These are phyloP conservation scores for Hypoxylon sp. DNA, from an alignment of 2,329 filamentous ascomycete species.

Conservation along the genomic window DNA sequence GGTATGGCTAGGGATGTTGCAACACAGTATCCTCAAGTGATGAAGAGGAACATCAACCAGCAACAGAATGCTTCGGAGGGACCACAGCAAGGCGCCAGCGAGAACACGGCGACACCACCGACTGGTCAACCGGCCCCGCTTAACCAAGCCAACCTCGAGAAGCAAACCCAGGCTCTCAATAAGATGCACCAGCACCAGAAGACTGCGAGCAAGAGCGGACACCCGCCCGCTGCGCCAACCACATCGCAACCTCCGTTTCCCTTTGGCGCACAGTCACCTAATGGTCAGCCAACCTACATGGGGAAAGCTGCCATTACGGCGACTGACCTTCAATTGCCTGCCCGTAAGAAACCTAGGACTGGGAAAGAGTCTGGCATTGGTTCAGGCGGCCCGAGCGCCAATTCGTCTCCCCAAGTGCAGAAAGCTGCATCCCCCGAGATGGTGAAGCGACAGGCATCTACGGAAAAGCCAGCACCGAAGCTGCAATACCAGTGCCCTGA, in stretches of 20 bases:
- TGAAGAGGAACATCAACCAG: slow-evolving; percentile 53
- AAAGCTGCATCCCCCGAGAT: slow-evolving; percentile 66
- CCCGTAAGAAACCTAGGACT: slow-evolving; percentile 70
- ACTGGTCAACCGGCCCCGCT: slow-evolving; percentile 56
- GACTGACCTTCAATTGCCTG: slow-evolving; percentile 69
- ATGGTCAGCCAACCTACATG: slow-evolving; percentile 71
- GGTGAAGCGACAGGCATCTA: slow-evolving; percentile 55
- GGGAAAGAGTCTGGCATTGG: slow-evolving; percentile 57
- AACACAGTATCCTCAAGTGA: slow-evolving; percentile 42
- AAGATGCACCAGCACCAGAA: slow-evolving; percentile 62
- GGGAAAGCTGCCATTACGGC: slow-evolving; percentile 67
- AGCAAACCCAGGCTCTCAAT: slow-evolving; percentile 65
- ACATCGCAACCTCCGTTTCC: slow-evolving; percentile 70
- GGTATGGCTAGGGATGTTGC: slow-evolving; percentile 67
- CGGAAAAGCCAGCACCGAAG: slow-evolving; percentile 57
- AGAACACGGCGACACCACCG: slow-evolving; percentile 56
- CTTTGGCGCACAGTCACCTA: slow-evolving; percentile 70
- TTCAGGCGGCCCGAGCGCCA: slow-evolving; percentile 59
- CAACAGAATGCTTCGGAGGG: slow-evolving; percentile 49
- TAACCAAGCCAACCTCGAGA: slow-evolving; percentile 66
- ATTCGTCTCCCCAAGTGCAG: slow-evolving; percentile 64
- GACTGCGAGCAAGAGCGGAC: slow-evolving; percentile 62
- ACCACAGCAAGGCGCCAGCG: slow-evolving; percentile 48
- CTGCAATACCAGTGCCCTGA: slow-evolving; percentile 68
- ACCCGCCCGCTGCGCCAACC: slow-evolving; percentile 71